phyloP scores from a whole-genome alignment of 2,329 filamentous ascomycete genomes.

The Macrophomina pseudophaseolina region DNA sequence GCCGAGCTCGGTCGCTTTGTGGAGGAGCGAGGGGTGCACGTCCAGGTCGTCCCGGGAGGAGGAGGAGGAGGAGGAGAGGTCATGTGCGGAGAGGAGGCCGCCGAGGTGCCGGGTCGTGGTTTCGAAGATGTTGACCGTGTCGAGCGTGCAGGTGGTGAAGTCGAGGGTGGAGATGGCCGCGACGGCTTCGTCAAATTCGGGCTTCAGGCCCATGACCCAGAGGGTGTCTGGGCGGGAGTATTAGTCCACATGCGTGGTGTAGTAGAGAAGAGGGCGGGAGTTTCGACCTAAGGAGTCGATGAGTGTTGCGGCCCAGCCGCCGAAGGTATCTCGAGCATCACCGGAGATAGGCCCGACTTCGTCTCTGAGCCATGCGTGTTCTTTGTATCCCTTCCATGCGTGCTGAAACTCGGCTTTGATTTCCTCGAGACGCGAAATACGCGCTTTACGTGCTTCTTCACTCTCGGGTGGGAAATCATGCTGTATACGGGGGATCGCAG shows the following conservation, averaged over 20 bases:
- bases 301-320: conserved; percentile 70
- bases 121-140: conserved; percentile 87
- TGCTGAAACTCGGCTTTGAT: conserved; percentile 41
- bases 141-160: conserved; percentile 73
- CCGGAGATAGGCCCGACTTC: conserved; percentile 65
- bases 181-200: conserved; percentile 81
- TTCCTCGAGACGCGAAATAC: conserved; percentile 35
- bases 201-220: conserved; percentile 81
- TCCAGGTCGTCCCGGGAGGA: not conserved
- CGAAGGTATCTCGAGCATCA: conserved; percentile 61
- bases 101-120: conserved; percentile 63
- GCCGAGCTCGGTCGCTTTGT: conserved; percentile 29
- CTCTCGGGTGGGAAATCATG: conserved; percentile 34
- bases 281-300: conserved; percentile 55
- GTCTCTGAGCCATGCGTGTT: conserved; percentile 67
- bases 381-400: conserved; percentile 64
- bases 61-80: conserved; percentile 17
- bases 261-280: not conserved
- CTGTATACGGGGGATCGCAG: conserved; percentile 42
- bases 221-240: conserved; percentile 68
- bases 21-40: conserved; percentile 21
- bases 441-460: conserved; percentile 31
- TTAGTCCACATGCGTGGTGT: too few relatives aligned
- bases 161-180: conserved; percentile 74
- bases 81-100: conserved; percentile 29